Evolutionary conservation across 1,284 basidiomycete genomes (phyloP).

Genomic region (Ceratobasidium papillatum): DNA sequence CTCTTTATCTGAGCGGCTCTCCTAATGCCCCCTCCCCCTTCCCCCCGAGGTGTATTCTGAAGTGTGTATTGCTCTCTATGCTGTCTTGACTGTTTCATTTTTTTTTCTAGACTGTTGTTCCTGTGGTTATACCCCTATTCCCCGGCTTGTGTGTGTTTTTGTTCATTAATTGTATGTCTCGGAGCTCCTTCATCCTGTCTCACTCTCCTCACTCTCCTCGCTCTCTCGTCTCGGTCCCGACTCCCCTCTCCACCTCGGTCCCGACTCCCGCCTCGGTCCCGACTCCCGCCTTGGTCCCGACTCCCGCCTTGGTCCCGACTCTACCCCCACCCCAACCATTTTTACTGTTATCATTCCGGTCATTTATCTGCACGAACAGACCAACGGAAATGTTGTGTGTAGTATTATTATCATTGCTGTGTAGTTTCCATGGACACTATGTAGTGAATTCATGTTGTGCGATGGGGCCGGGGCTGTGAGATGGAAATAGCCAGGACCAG

Average conservation of each 20-base stretch:
- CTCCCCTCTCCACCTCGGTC: too few relatives aligned
- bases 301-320: neutral
- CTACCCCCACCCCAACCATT: neutral
- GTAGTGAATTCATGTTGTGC: neutral
- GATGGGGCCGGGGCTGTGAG: neutral
- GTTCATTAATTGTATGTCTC: neutral
- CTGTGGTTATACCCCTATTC: neutral
- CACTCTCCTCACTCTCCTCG: neutral
- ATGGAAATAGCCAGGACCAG: constrained; percentile 17
- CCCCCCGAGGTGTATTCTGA: neutral
- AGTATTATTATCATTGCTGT: neutral
- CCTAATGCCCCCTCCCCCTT: neutral
- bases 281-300: neutral
- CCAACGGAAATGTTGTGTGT: constrained; percentile 7
- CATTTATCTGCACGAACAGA: constrained; percentile 27
- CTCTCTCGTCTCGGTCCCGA: neutral
- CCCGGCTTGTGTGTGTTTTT: neutral
- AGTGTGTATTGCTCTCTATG: neutral
- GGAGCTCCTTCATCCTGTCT: neutral
- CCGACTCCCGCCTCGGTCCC: neutral
- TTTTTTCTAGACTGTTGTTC: neutral
- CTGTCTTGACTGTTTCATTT: neutral
- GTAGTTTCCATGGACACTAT: neutral
- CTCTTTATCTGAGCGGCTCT: constrained; percentile 51
- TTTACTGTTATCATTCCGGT: neutral